Evolutionary conservation across 2,329 filamentous ascomycete species (phyloP), one percentile per base, ranked within the genome.

Genomic region (Exophiala viscosa): DNA sequence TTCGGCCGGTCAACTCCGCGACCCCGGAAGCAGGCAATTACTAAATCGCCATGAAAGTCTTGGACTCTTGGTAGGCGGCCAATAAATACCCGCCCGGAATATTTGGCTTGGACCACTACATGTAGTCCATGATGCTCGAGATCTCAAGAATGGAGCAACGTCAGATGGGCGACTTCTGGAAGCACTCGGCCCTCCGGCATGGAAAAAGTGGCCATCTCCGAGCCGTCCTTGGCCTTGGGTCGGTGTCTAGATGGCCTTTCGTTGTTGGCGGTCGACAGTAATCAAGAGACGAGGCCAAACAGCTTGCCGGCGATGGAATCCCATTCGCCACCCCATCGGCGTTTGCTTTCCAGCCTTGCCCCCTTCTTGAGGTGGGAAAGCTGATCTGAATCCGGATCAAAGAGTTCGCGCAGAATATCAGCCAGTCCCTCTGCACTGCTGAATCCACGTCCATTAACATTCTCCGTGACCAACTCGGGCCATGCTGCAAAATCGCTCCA

Each of bases 251-350:
- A 28, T 7, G 23, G 8, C 23, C 23, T 28, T 28, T 28, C 23
- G 23, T 28, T 7, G 23, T 28, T 28, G 23, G 17, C 9, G 7
- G n/a, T 31, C 20, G 14, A n/a, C 18, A 14, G n/a, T 13, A 23
- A 15, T 45, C 43, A 50, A 28, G 15, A 14, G n/a, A 51, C 51
- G 11, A 80, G 59, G 1, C 78, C 84, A 48, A 96, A 78, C 3
- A 95, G 70, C 42, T 78, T 80, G 9, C 86, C 89, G 6, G 91
- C 87, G 40, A 95, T 84, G 8, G 81, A 78, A 74, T 95, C 84
- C 93, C 93, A 99, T 67, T 96, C 90, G 61, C 90, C 87, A 62
- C 95, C 86, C 93, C 93, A 99, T 41, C 92, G 79, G 50, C 85
- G 76, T 39, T 76, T 76, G 33, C 89, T 89, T 69, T 97, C 91